Evolutionary conservation across 2,329 filamentous ascomycete genomes (phyloP), one percentile per base, ranked within the genome.

Genomic region (Didymellaceae sp.): DNA sequence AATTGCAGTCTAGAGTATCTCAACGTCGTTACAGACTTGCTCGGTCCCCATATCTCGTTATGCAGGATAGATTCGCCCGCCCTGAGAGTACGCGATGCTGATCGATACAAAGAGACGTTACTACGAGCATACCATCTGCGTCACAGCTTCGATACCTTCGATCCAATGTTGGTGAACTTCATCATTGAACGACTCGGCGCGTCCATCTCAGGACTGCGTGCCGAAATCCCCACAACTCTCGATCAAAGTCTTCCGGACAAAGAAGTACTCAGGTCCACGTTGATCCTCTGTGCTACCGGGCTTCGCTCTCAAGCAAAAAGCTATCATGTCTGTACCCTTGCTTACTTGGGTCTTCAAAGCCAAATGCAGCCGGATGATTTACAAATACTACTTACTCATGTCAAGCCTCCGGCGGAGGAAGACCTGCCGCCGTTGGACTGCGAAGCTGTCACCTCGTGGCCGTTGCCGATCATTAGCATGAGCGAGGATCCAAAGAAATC

Each of bases 101-200:
- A 44, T 25, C 21, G 14, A 6, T n/a, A n/a, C 18, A 44, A 44
- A 21, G 40, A 44, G 17, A 44, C 40, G 14, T 31, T 44, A 17
- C 5, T 34, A 17, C 40, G 40, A n/a, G n/a, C 31, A 6, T 44
- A 44, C 10, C 34, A 34, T 17, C 31, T 44, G 5, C 31, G 40
- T n/a, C 40, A 44, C 14, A 44, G 31, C 25, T 44, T 44, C 18
- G 40, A 44, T 7, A 21, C n/a, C 21, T 44, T 44, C 16, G 40
- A 44, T 7, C 40, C 40, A 13, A 34, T 44, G 40, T 14, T 44
- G 31, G 40, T 44, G 2, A 44, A 44, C n/a, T 44, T 44, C 40
- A 44, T 44, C 21, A 28, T 44, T 9, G 40, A 44, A 26, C 40
- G 31, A 11, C 22, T 44, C 11, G 31, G 40, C 22, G 40, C 30